These are phyloP conservation scores for Lactifluus piperatus DNA, from an alignment of 768 basidiomycete species.

Conservation along the genomic window DNA sequence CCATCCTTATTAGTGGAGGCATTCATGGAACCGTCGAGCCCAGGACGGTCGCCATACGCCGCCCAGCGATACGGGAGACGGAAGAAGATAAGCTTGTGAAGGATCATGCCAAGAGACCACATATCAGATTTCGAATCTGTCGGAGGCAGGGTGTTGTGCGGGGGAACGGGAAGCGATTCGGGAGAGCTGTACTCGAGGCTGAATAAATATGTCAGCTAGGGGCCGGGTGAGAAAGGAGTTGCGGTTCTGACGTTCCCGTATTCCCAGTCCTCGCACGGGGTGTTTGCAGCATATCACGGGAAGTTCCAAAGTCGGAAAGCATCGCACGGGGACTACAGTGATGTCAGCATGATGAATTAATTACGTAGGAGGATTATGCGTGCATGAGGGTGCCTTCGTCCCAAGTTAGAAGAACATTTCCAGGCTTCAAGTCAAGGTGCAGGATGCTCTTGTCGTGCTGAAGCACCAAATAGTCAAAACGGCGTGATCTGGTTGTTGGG, in stretches of 20 bases:
- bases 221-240: background rate
- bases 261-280: conserved; percentile 74
- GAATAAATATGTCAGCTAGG: background rate
- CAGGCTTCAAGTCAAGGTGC: conserved; percentile 90
- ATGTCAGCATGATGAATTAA: background rate
- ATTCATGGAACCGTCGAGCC: background rate
- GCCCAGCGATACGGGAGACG: conserved; percentile 76
- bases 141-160: conserved; percentile 55
- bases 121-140: conserved; percentile 88
- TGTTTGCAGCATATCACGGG: conserved; percentile 77
- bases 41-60: conserved; percentile 41
- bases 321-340: conserved; percentile 76
- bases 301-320: conserved; percentile 94
- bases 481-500: no score
- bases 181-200: conserved; percentile 33
- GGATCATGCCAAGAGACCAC: conserved; percentile 96
- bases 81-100: conserved; percentile 91
- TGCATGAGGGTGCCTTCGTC: conserved; percentile 80
- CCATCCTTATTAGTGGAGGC: conserved; percentile 29
- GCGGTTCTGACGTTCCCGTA: conserved; percentile 75
- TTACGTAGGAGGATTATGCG: conserved; percentile 22
- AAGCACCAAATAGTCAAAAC: background rate
- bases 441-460: conserved; percentile 80
- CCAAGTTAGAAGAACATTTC: conserved; percentile 88
- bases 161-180: conserved; percentile 67